phyloP scores from a whole-genome alignment of 306 rosid species.

The Fragaria ananassa region DNA sequence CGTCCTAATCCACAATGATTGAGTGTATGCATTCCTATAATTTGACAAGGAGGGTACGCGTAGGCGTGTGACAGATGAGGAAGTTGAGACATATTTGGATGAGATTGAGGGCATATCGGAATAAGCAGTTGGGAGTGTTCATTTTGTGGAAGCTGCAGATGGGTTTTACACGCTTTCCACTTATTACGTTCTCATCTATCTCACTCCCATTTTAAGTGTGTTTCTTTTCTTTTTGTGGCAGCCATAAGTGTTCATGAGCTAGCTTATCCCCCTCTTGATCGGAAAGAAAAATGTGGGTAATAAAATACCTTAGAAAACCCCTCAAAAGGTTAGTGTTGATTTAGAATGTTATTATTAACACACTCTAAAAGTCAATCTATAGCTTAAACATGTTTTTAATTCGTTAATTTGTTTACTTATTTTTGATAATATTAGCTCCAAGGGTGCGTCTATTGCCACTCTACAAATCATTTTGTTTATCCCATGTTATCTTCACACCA shows the following conservation, averaged over 20 bases:
- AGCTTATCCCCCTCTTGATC: not conserved
- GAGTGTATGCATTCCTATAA: not conserved
- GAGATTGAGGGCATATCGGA: constrained; percentile 4
- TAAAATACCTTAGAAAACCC: not conserved
- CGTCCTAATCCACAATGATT: not conserved
- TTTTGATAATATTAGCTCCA: not conserved
- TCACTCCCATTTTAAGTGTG: not conserved
- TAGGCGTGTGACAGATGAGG: not conserved
- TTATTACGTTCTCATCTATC: not conserved
- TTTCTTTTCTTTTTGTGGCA: no score
- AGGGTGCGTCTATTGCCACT: no score
- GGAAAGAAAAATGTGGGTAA: not conserved
- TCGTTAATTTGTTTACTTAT: no score
- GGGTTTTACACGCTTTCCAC: not conserved
- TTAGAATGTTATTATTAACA: no score
- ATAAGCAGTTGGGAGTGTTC: not conserved
- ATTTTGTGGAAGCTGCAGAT: not conserved
- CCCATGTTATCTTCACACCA: no score
- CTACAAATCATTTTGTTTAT: no score
- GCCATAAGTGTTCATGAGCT: not conserved
- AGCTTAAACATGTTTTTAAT: no score
- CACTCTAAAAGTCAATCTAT: no score
- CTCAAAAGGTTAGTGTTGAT: not conserved
- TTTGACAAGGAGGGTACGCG: not conserved
- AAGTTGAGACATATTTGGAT: constrained; percentile 7